Evolutionary conservation across 1,139 yeast species (phyloP), one percentile per base, ranked within the genome.

Genomic region (Nakaseomyces kungkrabaensis): DNA sequence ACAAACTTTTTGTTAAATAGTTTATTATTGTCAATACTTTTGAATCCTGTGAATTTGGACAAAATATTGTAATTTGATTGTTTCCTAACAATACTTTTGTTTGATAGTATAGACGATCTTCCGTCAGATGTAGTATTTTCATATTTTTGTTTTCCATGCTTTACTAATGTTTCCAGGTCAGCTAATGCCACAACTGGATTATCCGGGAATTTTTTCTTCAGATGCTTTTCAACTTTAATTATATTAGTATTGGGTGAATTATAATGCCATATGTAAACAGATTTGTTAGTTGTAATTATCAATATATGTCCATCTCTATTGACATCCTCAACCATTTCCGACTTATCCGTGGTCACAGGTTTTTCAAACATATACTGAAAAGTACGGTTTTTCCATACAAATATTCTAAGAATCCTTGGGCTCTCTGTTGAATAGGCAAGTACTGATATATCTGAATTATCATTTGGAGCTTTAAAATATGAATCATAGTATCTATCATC

Each of bases 371-470:
- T 56, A 29, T 53, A 52, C 43, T 53, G 56, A 50, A 63, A 65
- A 5, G 49, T 43, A 37, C 61, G 54, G 4, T 58, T 61, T 41
- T 53, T 54, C 68, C 68, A 65, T 24, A 59, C 49, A 38, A 63
- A 54, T 47, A 62, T 46, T 46, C 63, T 56, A 37, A 65, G 38
- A 31, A 52, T 59, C 2, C 56, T 27, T 5, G 51, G 47, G n/a
- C 51, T 51, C 27, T 47, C 55, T 2, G 62, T 58, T 5, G 59
- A 50, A 43, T 62, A 61, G 3, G 62, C 37, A 9, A 64, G 52
- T 25, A 56, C 54, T 1, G 65, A 61, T 8, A 47, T 51, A 7
- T 36, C 37, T 2, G 37, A 33, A 22, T 26, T 1, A 1, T 36
- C 24, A 6, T n/a, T 34, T 10, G 46, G 48, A 3, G 50, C 54